These are phyloP conservation scores for Fusarium xylarioides DNA, from an alignment of 2,329 filamentous ascomycete genomes.

Conservation along the genomic window DNA sequence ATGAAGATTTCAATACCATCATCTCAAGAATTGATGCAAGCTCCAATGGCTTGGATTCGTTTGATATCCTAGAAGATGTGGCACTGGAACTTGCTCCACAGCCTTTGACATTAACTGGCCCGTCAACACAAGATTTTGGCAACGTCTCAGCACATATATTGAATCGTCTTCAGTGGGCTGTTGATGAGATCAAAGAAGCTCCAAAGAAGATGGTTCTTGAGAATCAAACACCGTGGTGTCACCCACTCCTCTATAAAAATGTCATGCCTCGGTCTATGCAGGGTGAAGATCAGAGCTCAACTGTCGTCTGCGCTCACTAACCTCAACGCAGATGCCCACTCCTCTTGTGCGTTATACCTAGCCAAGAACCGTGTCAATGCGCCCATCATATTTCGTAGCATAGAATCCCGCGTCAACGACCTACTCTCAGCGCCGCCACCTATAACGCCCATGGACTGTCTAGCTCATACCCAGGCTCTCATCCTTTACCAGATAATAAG, in stretches of 20 bases:
- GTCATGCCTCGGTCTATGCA: slow-evolving; percentile 61
- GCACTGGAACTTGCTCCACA: slow-evolving; percentile 36
- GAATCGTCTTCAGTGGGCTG: slow-evolving; percentile 52
- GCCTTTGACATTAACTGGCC: slow-evolving; percentile 34
- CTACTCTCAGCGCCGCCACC: slow-evolving; percentile 51
- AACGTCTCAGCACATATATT: slow-evolving; percentile 39
- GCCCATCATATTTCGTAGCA: slow-evolving; percentile 57
- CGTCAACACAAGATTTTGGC: slow-evolving; percentile 35
- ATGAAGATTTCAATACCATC: slow-evolving; percentile 29
- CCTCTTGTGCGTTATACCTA: slow-evolving; percentile 62
- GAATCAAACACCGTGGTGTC: slow-evolving; percentile 63
- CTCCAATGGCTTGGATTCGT: slow-evolving; percentile 9
- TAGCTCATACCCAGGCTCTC: slow-evolving; percentile 59
- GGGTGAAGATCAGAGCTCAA: slow-evolving; percentile 47
- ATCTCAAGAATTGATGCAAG: slow-evolving; percentile 26
- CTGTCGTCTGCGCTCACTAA: not conserved
- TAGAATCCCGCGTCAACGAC: slow-evolving; percentile 55
- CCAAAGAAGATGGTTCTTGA: slow-evolving; percentile 58
- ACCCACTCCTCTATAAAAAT: slow-evolving; percentile 60
- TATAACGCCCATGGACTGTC: slow-evolving; percentile 37
- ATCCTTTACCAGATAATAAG: slow-evolving; percentile 60
- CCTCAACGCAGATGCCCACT: slow-evolving; percentile 56
- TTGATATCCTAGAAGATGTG: slow-evolving; percentile 28
- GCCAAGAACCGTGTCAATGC: slow-evolving; percentile 59
- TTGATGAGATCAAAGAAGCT: slow-evolving; percentile 62